These are phyloP conservation scores for Trichoderma orchidacearum DNA, from an alignment of 495 filamentous ascomycete species.

Conservation along the genomic window DNA sequence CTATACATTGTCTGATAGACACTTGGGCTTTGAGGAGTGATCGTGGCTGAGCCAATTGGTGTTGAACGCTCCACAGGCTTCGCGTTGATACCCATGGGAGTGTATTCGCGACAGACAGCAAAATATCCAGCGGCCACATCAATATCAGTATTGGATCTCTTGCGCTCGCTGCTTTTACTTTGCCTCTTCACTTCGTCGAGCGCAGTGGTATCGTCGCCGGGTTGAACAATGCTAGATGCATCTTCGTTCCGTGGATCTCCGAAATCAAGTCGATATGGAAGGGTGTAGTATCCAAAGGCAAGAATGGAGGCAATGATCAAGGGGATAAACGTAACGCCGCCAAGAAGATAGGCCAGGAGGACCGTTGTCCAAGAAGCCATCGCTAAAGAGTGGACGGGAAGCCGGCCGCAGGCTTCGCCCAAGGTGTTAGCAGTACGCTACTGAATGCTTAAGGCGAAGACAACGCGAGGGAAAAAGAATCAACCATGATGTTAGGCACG, in stretches of 20 bases:
- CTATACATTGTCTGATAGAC: constrained; percentile 98
- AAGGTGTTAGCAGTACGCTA: neutral
- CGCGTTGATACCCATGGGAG: constrained; percentile 78
- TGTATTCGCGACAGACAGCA: constrained; percentile 85
- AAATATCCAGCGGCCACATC: constrained; percentile 91
- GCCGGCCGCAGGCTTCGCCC: neutral
- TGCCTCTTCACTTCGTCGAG: constrained; percentile 28
- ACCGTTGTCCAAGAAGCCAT: constrained; percentile 62
- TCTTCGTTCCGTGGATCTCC: constrained; percentile 10
- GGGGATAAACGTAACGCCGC: constrained; percentile 84
- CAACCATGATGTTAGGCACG: neutral
- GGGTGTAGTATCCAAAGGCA: constrained; percentile 53
- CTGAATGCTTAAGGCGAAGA: neutral
- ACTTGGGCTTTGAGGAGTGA: constrained; percentile 65
- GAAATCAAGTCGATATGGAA: constrained; percentile 37
- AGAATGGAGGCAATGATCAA: constrained; percentile 50
- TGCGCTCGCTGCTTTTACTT: constrained; percentile 26
- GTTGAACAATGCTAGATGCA: constrained; percentile 28
- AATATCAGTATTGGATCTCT: constrained; percentile 38
- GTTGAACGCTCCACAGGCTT: constrained; percentile 82
- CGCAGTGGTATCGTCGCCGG: constrained; percentile 31
- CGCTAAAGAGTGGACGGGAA: neutral
- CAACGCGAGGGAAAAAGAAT: neutral
- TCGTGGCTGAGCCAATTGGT: constrained; percentile 53
- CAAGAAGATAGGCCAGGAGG: constrained; percentile 67